Evolutionary conservation across 2,329 filamentous ascomycete species (phyloP).

Genomic region (Colletotrichum paranaense): DNA sequence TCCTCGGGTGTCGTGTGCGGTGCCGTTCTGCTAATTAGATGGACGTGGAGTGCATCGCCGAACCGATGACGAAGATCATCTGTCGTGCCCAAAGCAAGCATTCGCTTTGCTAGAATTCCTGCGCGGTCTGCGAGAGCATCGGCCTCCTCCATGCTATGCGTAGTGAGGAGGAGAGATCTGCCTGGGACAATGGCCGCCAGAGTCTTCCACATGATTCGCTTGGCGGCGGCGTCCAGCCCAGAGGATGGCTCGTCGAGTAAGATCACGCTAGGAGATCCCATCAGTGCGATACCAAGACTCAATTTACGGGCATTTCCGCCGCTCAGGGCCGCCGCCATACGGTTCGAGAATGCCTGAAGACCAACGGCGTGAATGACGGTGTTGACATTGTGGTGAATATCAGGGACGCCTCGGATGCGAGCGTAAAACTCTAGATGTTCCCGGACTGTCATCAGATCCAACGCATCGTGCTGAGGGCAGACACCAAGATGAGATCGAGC

Average conservation of each 20-base stretch:
- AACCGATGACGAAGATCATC: constrained; percentile 79
- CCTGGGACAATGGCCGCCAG: constrained; percentile 79
- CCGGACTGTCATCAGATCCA: constrained; percentile 89
- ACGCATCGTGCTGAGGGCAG: constrained; percentile 88
- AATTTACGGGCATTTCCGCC: constrained; percentile 97
- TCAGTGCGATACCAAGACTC: constrained; percentile 87
- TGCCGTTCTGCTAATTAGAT: constrained; percentile 80
- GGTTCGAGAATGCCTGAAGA: constrained; percentile 74
- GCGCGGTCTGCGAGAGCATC: constrained; percentile 86
- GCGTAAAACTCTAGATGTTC: constrained; percentile 94
- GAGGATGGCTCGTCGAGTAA: constrained; percentile 90
- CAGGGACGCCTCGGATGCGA: constrained; percentile 79
- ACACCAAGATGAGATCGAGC: constrained; percentile 87
- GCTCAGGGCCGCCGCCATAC: constrained; percentile 83
- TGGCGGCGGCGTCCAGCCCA: constrained; percentile 90
- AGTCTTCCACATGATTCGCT: constrained; percentile 93
- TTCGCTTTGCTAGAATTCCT: constrained; percentile 85
- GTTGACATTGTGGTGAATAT: constrained; percentile 81
- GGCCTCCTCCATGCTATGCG: constrained; percentile 95
- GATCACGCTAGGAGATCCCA: constrained; percentile 90
- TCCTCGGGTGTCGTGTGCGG: constrained; percentile 78
- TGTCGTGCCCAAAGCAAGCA: constrained; percentile 86
- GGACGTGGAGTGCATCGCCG: constrained; percentile 83
- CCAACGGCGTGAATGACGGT: constrained; percentile 86
- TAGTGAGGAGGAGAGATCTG: constrained; percentile 87